Evolutionary conservation across 2,329 filamentous ascomycete genomes (phyloP).

Genomic region (Ascochyta lentis): DNA sequence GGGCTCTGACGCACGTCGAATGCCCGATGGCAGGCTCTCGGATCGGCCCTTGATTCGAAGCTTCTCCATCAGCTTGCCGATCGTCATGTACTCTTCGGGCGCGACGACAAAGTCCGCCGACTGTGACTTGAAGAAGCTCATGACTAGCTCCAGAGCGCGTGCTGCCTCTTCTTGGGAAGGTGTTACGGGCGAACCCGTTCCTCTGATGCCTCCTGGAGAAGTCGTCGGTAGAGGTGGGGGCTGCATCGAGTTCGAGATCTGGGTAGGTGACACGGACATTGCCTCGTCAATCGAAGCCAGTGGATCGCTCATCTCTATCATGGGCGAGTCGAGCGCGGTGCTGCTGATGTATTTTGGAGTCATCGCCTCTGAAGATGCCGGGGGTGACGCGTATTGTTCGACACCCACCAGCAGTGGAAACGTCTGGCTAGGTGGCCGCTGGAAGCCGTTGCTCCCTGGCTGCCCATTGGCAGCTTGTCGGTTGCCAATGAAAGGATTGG

Average conservation of each 20-base stretch:
- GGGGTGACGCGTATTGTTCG: conserved; percentile 63
- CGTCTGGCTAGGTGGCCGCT: conserved; percentile 84
- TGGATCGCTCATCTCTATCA: conserved; percentile 53
- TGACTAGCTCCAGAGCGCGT: conserved; percentile 78
- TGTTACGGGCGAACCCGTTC: conserved; percentile 58
- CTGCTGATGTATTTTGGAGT: conserved; percentile 61
- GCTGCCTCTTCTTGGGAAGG: conserved; percentile 85
- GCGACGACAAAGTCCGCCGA: conserved; percentile 74
- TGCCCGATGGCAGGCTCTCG: conserved; percentile 39
- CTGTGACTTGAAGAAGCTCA: conserved; percentile 79
- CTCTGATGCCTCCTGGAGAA: conserved; percentile 38
- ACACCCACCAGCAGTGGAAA: conserved; percentile 74
- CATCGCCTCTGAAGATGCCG: conserved; percentile 59
- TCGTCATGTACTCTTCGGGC: conserved; percentile 76
- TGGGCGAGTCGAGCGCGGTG: conserved; percentile 59
- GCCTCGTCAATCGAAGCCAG: conserved; percentile 52
- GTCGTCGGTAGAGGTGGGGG: conserved; percentile 54
- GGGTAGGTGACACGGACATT: conserved; percentile 45
- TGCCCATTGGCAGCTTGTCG: conserved; percentile 57
- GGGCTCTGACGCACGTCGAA: conserved; percentile 47
- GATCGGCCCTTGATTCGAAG: conserved; percentile 70
- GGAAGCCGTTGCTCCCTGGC: conserved; percentile 62
- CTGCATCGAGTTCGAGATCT: conserved; percentile 53
- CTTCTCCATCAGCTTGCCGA: conserved; percentile 86
- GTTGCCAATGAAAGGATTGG: conserved; percentile 67